These are phyloP conservation scores for Tillandsia fasciculata DNA, from an alignment of 176 grass and related monocot genomes.

Conservation along the genomic window DNA sequence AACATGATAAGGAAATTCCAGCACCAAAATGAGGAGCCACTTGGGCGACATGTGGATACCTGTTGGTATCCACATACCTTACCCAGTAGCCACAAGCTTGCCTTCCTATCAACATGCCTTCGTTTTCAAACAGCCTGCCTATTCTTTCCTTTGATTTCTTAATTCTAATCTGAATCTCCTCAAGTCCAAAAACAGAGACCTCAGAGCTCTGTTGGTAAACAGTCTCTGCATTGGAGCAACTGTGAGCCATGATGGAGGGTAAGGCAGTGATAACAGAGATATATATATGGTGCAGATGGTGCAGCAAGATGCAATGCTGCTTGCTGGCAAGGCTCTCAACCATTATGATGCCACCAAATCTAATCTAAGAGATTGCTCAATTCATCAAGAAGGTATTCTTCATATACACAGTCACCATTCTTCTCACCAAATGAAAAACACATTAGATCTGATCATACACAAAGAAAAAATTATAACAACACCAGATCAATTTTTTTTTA, in stretches of 20 bases:
- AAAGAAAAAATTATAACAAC: neutral
- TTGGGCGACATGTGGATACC: neutral
- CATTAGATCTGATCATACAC: neutral
- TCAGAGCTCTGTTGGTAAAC: neutral
- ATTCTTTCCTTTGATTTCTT: neutral
- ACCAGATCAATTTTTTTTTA: neutral
- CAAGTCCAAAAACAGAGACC: neutral
- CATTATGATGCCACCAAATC: conserved; percentile 37
- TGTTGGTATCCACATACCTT: neutral
- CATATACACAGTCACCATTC: too few species aligned
- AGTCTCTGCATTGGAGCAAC: neutral
- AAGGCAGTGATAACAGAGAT: conserved; percentile 55
- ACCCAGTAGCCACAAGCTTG: neutral
- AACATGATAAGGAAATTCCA: neutral
- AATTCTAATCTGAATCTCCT: neutral
- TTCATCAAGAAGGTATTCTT: conserved; percentile 52
- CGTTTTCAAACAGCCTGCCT: neutral
- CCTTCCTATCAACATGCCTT: neutral
- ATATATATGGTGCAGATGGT: conserved; percentile 38
- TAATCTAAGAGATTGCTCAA: conserved; percentile 36
- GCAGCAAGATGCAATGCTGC: conserved; percentile 35
- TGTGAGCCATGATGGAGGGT: conserved; percentile 41
- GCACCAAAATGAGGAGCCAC: neutral
- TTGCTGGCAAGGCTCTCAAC: conserved; percentile 45
- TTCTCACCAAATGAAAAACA: neutral